phyloP scores from a whole-genome alignment of 192 early-diverging fungal genomes.

The Chytriomyces sp. region DNA sequence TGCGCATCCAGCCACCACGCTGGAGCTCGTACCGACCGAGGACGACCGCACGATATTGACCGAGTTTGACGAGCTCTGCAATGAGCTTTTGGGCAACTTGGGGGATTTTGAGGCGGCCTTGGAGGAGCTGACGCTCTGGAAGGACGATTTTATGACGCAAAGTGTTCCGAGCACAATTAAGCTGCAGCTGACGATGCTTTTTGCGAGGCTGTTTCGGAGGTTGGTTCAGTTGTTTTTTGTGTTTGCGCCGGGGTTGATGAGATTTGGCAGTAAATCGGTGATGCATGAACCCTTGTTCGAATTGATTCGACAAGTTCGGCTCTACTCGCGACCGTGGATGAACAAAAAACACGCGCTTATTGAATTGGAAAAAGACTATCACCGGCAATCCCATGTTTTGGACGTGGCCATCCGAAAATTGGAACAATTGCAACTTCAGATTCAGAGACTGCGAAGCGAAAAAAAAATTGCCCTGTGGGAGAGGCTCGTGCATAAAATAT shows the following conservation, averaged over 20 bases:
- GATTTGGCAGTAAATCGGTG: conserved; percentile 50
- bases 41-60: conserved; percentile 34
- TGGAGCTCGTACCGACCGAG: conserved; percentile 26
- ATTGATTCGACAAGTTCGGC: conserved; percentile 52
- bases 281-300: conserved; percentile 62
- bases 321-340: conserved; percentile 54
- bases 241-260: not conserved
- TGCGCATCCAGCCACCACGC: conserved; percentile 31
- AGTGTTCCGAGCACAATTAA: conserved; percentile 48
- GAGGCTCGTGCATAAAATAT: conserved; percentile 40
- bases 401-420: conserved; percentile 59
- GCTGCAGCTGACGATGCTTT: conserved; percentile 53
- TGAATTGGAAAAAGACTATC: conserved; percentile 56
- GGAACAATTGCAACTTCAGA: conserved; percentile 51
- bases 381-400: conserved; percentile 48
- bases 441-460: conserved; percentile 38
- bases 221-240: conserved; percentile 14
- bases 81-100: conserved; percentile 44
- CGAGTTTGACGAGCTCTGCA: conserved; percentile 48
- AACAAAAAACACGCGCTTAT: conserved; percentile 44
- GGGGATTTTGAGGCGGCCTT: conserved; percentile 54
- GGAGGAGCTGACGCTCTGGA: conserved; percentile 60
- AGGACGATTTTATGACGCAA: conserved; percentile 54
- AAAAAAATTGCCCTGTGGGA: conserved; percentile 52
- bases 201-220: conserved; percentile 54